Conservation (phyloP, 495 filamentous ascomycete species). For the Xylaria palmicola region DNA sequence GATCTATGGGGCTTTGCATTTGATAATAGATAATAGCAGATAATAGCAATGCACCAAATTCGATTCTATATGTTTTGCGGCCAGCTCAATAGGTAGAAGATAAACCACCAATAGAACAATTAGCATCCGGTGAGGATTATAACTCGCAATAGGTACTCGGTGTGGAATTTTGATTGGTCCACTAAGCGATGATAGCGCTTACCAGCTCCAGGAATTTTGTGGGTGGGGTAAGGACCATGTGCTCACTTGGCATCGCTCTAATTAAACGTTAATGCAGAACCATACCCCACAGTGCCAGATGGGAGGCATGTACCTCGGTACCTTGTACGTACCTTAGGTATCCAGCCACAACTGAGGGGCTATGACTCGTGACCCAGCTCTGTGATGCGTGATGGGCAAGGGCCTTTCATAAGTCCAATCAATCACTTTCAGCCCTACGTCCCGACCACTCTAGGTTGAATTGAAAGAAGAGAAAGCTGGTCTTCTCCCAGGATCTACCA, state of each 20-base stretch:
- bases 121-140: no score
- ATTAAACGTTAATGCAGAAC: not conserved
- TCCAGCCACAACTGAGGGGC: constrained; percentile 4
- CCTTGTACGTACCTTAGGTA: no score
- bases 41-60: no score
- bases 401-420: not conserved
- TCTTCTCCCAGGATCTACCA: constrained; percentile 9
- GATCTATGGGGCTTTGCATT: no score
- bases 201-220: not conserved
- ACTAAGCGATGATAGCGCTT: constrained; percentile 13
- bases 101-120: no score
- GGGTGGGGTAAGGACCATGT: not conserved
- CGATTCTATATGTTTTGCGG: no score
- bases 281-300: constrained; percentile 1
- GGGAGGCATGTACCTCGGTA: no score
- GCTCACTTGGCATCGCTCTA: not conserved
- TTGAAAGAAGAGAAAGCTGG: not conserved
- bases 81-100: no score
- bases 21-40: no score
- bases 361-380: no score
- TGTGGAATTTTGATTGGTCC: not conserved
- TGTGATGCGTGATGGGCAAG: no score
- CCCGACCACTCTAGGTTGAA: not conserved
- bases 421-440: not conserved
- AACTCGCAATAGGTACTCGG: not conserved